Base-by-base conservation (phyloP, 2,329 filamentous ascomycete species). In the Colletotrichum karsti region DNA sequence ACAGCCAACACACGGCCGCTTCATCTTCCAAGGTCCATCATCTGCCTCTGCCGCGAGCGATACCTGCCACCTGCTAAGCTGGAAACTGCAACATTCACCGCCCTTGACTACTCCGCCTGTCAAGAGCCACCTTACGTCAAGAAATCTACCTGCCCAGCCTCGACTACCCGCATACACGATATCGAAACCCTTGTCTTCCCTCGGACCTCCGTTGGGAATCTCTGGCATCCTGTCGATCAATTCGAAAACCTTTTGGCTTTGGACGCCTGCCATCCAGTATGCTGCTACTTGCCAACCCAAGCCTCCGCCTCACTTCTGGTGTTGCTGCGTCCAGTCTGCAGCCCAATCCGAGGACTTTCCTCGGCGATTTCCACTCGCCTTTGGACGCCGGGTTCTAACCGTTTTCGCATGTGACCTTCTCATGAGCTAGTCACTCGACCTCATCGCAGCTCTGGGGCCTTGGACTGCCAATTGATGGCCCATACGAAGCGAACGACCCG, bases 141-240 rank as follows among this genome's bases (percentile, higher is more conserved):
- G 56, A 41, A 37, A 26, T 30, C 37, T 28, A 46, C 10, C 39
- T 30, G 28, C 57, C 7, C 42, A 33, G 10, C 50, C 55, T 50
- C 50, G 13, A 41, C 28, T 24, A 22, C 26, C 62, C 62, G 39
- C 55, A 67, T 50, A 48, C 42, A 56, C 55, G 41, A 69, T 51
- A 60, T 67, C 66, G 33, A 54, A 39, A 44, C 62, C 62, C 48
- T 63, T 35, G 61, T 67, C 62, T 66, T 48, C 41, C 26, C 62
- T 66, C 66, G 66, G 66, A 69, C 66, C 66, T 69, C 66, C 66
- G 66, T 69, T 67, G 48, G 61, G 54, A 50, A 42, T 37, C 20
- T 39, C 39, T 37, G 50, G 10, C 7, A 1, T 15, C 37, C 33
- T 28, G 13, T 20, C 44, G 33, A 33, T 42, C 44, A 41, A 26